Conservation (phyloP, 805 yeast genomes). For the Candida silvatica region DNA sequence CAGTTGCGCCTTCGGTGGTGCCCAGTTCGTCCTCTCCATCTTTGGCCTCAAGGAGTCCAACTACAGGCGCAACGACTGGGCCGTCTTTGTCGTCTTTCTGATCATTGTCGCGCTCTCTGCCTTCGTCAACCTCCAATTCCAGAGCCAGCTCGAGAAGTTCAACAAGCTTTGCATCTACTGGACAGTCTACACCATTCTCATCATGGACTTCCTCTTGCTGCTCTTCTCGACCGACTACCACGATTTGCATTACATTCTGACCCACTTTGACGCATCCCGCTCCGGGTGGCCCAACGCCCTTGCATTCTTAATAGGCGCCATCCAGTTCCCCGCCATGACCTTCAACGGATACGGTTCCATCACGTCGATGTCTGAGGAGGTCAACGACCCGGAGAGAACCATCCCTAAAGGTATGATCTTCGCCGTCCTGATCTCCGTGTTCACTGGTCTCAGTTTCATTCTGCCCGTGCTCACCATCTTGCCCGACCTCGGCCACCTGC, state of each 20-base stretch:
- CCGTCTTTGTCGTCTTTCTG: slow-evolving; percentile 50
- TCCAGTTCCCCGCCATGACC: slow-evolving; percentile 72
- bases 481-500: slow-evolving; percentile 50
- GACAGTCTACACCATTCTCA: slow-evolving; percentile 63
- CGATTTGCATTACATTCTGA: slow-evolving; percentile 48
- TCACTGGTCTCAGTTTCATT: slow-evolving; percentile 66
- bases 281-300: slow-evolving; percentile 70
- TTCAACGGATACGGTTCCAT: slow-evolving; percentile 79
- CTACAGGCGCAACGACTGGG: slow-evolving; percentile 46
- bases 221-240: slow-evolving; percentile 52
- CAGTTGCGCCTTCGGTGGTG: slow-evolving; percentile 66
- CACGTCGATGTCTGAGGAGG: slow-evolving; percentile 78
- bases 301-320: slow-evolving; percentile 74
- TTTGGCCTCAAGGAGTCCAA: slow-evolving; percentile 53
- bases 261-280: slow-evolving; percentile 60
- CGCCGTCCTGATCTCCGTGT: slow-evolving; percentile 54
- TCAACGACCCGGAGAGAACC: slow-evolving; percentile 60
- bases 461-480: slow-evolving; percentile 64
- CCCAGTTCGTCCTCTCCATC: slow-evolving; percentile 62
- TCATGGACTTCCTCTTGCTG: slow-evolving; percentile 56
- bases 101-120: slow-evolving; percentile 51
- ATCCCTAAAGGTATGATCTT: slow-evolving; percentile 67
- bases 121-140: slow-evolving; percentile 51
- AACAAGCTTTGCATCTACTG: slow-evolving; percentile 65
- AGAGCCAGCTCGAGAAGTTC: slow-evolving; percentile 51